Conservation (phyloP, 2,329 filamentous ascomycete genomes). For the Fusarium domesticum region DNA sequence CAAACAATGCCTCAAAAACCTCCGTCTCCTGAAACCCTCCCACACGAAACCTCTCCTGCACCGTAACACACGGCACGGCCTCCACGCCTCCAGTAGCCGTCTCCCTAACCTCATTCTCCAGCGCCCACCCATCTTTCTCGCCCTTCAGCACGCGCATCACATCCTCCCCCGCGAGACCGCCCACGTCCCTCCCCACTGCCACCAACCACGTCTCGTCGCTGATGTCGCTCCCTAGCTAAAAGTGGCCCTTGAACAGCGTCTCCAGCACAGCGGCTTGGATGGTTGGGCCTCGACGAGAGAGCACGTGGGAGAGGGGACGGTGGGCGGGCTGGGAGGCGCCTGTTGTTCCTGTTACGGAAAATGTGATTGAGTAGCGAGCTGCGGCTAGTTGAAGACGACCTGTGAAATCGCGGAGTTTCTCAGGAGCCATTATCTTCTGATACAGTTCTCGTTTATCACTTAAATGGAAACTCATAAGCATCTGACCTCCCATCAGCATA, state of each 20-base stretch:
- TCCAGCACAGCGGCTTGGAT: conserved; percentile 42
- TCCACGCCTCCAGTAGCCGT: conserved; percentile 43
- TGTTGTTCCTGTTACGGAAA: conserved; percentile 41
- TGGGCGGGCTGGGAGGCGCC: conserved; percentile 47
- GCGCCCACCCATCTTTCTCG: conserved; percentile 24
- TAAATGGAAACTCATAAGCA: background rate
- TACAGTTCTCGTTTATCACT: conserved; percentile 40
- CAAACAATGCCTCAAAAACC: conserved; percentile 66
- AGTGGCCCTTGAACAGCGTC: conserved; percentile 42
- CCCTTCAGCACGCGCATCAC: conserved; percentile 32
- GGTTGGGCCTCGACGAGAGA: conserved; percentile 28
- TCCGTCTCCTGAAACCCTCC: conserved; percentile 67
- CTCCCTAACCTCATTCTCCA: conserved; percentile 33
- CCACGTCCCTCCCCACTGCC: conserved; percentile 31
- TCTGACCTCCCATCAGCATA: background rate
- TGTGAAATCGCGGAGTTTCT: conserved; percentile 28
- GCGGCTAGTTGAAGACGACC: conserved; percentile 34
- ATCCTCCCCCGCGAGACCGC: conserved; percentile 30
- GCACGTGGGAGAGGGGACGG: conserved; percentile 45
- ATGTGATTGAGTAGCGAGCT: conserved; percentile 36
- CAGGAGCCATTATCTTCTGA: conserved; percentile 29
- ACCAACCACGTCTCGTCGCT: conserved; percentile 40
- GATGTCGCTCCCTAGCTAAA: conserved; percentile 42
- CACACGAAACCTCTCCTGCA: conserved; percentile 66
- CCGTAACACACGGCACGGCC: conserved; percentile 71